Evolutionary conservation across 139 green algal genomes (phyloP), one percentile per base, ranked within the genome.

Genomic region (Volvox reticuliferus): DNA sequence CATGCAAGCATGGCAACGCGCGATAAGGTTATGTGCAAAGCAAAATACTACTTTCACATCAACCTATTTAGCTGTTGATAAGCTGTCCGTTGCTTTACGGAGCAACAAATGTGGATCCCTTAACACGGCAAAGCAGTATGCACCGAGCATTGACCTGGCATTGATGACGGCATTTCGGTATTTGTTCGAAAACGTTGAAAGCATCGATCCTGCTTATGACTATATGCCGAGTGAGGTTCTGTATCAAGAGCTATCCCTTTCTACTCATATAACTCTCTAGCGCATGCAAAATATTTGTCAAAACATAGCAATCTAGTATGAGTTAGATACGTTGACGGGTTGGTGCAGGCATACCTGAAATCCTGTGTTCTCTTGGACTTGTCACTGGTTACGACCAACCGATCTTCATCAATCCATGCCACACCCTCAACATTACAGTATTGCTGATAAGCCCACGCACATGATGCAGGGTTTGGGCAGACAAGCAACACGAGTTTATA

Each of bases 351-450:
- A 3, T 65, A 83, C 86, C 86, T 83, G 68, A 89, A 86, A 20
- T 87, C 62, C 90, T 95, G 92, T 44, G 37, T 95, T 36, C 37
- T 13, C 90, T 95, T 95, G 78, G 90, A 79, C 78, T 91, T 91
- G 85, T 95, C 92, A 28, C 44, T 91, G 28, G 90, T 87, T 28
- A 95, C n/a, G 20, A 93, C 84, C 68, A 94, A n/a, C 3, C 92
- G 92, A 76, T 91, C 78, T 3, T 1, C 82, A 30, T 93, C 91
- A 12, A 93, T 84, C 71, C 86, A 93, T 22, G 90, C 50, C 21
- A 92, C 67, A 16, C 91, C 91, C 44, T 93, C 91, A 13, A 93
- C 85, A 67, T 93, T 93, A 82, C 91, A 93, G 87, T 93, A 93
- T 50, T 85, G 24, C 87, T 91, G 76, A 24, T 33, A 36, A 55